phyloP scores from a whole-genome alignment of 129 eudicot species.

The carrot (Daucus carota) region DNA sequence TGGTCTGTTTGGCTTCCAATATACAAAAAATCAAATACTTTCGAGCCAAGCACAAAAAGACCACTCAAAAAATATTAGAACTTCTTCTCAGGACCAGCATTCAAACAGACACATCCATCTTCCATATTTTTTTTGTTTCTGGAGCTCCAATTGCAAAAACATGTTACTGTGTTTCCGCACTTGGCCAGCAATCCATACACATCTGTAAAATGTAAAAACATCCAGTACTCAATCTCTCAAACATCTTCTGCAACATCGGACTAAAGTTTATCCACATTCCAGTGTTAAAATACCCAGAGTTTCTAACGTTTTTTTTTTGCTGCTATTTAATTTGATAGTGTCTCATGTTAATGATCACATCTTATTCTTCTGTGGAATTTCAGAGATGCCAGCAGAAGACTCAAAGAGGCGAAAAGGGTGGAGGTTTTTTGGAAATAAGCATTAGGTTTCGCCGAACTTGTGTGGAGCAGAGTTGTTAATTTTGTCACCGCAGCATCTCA shows the following conservation, averaged over 20 bases:
- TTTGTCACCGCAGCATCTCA: neutral
- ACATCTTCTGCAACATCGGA: neutral
- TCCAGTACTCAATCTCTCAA: too few species aligned
- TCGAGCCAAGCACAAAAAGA: neutral
- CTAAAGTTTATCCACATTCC: neutral
- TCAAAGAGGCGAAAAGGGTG: conserved; percentile 55
- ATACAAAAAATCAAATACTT: neutral
- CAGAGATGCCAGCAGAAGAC: conserved; percentile 56
- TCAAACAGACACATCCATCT: neutral
- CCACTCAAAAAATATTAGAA: neutral
- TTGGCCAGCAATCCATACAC: neutral
- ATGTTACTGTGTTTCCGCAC: neutral
- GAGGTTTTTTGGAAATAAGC: conserved; percentile 60
- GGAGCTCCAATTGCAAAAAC: neutral
- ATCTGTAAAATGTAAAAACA: neutral
- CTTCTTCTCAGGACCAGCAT: neutral
- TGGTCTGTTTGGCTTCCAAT: neutral
- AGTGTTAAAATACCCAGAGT: neutral
- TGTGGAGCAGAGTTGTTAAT: conserved; percentile 10
- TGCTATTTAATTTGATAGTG: neutral
- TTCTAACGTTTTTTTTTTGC: neutral
- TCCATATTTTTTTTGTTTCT: neutral
- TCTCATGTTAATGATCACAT: neutral
- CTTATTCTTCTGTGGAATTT: neutral
- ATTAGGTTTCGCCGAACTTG: conserved; percentile 23